These are phyloP conservation scores for Mycena haematopus DNA, from an alignment of 768 basidiomycete genomes.

Conservation along the genomic window DNA sequence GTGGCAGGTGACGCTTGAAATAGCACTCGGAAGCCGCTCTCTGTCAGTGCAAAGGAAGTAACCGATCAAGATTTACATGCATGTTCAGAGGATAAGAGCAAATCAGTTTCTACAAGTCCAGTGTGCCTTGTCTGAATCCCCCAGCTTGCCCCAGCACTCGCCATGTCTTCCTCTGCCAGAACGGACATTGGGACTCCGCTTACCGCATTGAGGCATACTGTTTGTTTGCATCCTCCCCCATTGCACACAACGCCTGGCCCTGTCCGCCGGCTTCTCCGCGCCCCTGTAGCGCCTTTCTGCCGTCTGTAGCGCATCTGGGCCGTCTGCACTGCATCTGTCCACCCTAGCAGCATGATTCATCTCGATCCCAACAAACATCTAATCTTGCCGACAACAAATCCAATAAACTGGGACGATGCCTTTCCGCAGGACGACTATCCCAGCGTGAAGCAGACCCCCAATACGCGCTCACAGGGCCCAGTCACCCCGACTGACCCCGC, in stretches of 20 bases:
- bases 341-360: slow-evolving; percentile 49
- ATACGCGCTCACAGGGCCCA: slow-evolving; percentile 22
- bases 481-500: slow-evolving; percentile 33
- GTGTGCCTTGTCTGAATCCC: too few relatives aligned
- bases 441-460: slow-evolving; percentile 1
- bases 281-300: too few relatives aligned
- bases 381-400: slow-evolving; percentile 44
- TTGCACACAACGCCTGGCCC: slow-evolving; percentile 9
- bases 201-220: slow-evolving; percentile 13
- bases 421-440: slow-evolving; percentile 12
- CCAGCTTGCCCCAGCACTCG: too few relatives aligned
- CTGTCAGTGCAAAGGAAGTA: slow-evolving; percentile 25
- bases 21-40: slow-evolving; percentile 29
- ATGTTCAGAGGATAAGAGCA: slow-evolving; percentile 15
- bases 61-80: slow-evolving; percentile 26
- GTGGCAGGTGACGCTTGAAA: slow-evolving; percentile 26
- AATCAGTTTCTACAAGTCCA: slow-evolving; percentile 7
- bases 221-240: slow-evolving; percentile 13
- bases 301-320: not conserved
- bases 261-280: not conserved
- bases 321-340: not conserved
- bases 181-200: not conserved
- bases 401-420: slow-evolving; percentile 40
- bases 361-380: slow-evolving; percentile 56
- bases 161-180: too few relatives aligned